Conservation (phyloP, 2,329 filamentous ascomycete species). For the Arthrobotrys conoides region DNA sequence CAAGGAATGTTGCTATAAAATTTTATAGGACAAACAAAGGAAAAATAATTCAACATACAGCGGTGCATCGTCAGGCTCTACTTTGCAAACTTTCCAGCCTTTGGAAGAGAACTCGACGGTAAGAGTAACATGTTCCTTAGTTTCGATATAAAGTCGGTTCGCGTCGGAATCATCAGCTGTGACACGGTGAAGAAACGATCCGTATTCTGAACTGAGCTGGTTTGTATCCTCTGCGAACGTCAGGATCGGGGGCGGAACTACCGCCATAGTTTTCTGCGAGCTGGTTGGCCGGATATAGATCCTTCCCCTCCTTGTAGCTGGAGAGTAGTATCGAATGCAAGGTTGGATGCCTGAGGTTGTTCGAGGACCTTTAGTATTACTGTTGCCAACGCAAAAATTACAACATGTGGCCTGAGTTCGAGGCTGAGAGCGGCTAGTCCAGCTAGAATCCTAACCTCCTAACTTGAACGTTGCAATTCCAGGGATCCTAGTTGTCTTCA, state of each 20-base stretch:
- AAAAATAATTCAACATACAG: conserved; percentile 28
- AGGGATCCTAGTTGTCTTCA: neutral
- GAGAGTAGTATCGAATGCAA: neutral
- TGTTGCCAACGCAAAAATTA: conserved; percentile 22
- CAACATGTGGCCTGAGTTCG: conserved; percentile 18
- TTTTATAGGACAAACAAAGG: neutral
- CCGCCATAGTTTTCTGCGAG: conserved; percentile 36
- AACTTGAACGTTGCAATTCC: neutral
- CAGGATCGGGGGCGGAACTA: conserved; percentile 43
- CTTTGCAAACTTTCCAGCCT: conserved; percentile 45
- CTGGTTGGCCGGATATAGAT: conserved; percentile 11
- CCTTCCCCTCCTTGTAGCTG: neutral
- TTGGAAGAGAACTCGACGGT: conserved; percentile 40
- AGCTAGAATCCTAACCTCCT: neutral
- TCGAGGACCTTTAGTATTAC: conserved; percentile 1
- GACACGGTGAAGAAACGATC: conserved; percentile 44
- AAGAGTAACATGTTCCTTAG: conserved; percentile 43
- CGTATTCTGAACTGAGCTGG: conserved; percentile 52
- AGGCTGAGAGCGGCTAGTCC: neutral
- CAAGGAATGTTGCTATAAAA: no score
- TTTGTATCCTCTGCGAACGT: conserved; percentile 54
- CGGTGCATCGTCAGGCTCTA: conserved; percentile 49
- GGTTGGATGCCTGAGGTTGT: conserved; percentile 1
- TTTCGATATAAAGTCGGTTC: conserved; percentile 37
- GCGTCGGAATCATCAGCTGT: conserved; percentile 38